These are phyloP conservation scores for Phytophthora nicotianae DNA, from an alignment of 352 stramenopile genomes.

Conservation along the genomic window DNA sequence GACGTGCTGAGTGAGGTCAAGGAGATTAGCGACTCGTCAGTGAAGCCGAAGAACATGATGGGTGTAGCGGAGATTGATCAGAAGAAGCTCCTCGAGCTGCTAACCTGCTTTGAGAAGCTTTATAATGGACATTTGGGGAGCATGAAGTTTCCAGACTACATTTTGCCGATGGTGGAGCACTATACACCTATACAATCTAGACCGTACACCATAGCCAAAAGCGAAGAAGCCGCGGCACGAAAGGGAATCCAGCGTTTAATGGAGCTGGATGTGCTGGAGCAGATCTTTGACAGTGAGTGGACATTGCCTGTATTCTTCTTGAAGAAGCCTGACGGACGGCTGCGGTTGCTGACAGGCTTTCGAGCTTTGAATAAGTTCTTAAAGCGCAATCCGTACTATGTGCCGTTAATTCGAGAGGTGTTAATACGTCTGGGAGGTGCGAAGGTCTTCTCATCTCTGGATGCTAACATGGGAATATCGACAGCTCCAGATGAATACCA, in stretches of 20 bases:
- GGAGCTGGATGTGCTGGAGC: constrained; percentile 15
- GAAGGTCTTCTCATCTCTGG: constrained; percentile 15
- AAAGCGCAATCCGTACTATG: constrained; percentile 4
- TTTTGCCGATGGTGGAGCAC: not conserved
- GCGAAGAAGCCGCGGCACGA: constrained; percentile 1
- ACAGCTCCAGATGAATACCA: constrained; percentile 21
- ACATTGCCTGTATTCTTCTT: constrained; percentile 18
- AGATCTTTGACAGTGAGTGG: constrained; percentile 17
- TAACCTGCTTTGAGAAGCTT: not conserved
- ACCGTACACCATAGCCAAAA: constrained; percentile 1
- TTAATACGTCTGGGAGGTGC: constrained; percentile 2
- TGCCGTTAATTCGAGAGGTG: not conserved
- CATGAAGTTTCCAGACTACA: constrained; percentile 6
- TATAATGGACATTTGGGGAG: constrained; percentile 8
- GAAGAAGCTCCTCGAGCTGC: not conserved
- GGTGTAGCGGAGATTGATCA: constrained; percentile 6
- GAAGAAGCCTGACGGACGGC: constrained; percentile 9
- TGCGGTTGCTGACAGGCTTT: constrained; percentile 15
- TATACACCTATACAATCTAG: constrained; percentile 1
- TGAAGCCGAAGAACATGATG: not conserved
- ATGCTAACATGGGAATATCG: constrained; percentile 25
- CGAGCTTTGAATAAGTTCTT: constrained; percentile 13
- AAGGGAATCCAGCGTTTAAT: constrained; percentile 5
- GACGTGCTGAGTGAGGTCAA: not conserved
- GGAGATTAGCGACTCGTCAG: constrained; percentile 6